A percentile compares a stretch with the other conserved stretches of the same genome.
phyloP scores from a whole-genome alignment of 257 asterid genomes.

The Galeopsis tetrahit region DNA sequence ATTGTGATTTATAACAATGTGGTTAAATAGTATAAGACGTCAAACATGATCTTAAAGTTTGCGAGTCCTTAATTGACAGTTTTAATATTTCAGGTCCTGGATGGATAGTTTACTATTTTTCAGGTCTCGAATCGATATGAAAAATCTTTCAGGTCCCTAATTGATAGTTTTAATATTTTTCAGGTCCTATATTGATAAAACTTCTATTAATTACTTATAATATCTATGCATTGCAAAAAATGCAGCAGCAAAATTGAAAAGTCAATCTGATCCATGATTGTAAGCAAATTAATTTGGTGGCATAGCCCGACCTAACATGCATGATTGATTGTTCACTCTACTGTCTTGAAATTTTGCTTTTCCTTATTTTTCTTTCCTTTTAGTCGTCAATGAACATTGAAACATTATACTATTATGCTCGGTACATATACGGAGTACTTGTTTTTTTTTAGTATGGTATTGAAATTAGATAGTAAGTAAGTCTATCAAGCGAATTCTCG shows the following conservation, averaged over 20 bases:
- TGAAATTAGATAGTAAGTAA: not conserved
- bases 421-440: not conserved
- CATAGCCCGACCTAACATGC: not conserved
- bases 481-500: not conserved
- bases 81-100: too few species aligned
- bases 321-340: not conserved
- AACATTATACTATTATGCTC: not conserved
- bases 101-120: too few species aligned
- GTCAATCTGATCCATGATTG: slow-evolving; percentile 2
- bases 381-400: not conserved
- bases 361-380: not conserved
- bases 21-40: too few species aligned
- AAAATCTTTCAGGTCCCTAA: too few species aligned
- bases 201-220: not conserved
- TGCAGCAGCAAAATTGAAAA: slow-evolving; percentile 9
- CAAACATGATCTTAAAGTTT: too few species aligned
- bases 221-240: not conserved
- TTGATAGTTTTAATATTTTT: too few species aligned
- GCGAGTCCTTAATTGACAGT: too few species aligned
- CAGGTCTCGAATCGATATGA: too few species aligned
- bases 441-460: slow-evolving; percentile 7
- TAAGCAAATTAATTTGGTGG: slow-evolving; percentile 16
- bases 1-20: too few species aligned
- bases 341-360: slow-evolving; percentile 12
- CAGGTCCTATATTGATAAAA: too few species aligned